Evolutionary conservation across 768 basidiomycete species (phyloP).

Genomic region (Candolleomyces efflorescens): DNA sequence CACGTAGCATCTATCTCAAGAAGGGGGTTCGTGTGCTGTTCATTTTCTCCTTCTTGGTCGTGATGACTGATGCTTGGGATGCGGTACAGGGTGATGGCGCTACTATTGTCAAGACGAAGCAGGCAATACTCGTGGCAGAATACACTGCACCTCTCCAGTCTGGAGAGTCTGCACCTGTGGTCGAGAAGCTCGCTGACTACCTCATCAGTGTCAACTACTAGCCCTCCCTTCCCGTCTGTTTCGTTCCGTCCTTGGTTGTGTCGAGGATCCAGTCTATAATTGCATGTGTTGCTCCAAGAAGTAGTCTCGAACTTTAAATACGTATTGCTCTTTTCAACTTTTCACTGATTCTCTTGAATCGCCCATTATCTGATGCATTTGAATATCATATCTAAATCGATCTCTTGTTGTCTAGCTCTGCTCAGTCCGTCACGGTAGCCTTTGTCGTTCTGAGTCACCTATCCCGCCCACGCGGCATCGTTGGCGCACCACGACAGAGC

Average conservation of each 20-base stretch:
- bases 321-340: not conserved
- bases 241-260: not conserved
- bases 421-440: too few relatives aligned
- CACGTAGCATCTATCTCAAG: constrained; percentile 68
- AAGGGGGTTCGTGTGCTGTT: constrained; percentile 50
- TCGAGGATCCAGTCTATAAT: not conserved
- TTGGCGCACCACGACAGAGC: too few relatives aligned
- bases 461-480: too few relatives aligned
- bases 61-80: not conserved
- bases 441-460: too few relatives aligned
- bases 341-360: not conserved
- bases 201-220: constrained; percentile 59
- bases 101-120: constrained; percentile 73
- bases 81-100: constrained; percentile 63
- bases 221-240: not conserved
- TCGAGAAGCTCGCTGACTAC: constrained; percentile 75
- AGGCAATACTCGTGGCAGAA: constrained; percentile 79
- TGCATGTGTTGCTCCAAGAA: not conserved
- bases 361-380: too few relatives aligned
- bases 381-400: too few relatives aligned
- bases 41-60: not conserved
- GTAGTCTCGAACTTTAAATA: not conserved
- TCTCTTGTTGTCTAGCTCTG: too few relatives aligned
- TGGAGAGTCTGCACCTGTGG: constrained; percentile 58
- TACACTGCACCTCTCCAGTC: constrained; percentile 66